Conservation (phyloP, 2,329 filamentous ascomycete genomes). For the Cordyceps pruinosa region DNA sequence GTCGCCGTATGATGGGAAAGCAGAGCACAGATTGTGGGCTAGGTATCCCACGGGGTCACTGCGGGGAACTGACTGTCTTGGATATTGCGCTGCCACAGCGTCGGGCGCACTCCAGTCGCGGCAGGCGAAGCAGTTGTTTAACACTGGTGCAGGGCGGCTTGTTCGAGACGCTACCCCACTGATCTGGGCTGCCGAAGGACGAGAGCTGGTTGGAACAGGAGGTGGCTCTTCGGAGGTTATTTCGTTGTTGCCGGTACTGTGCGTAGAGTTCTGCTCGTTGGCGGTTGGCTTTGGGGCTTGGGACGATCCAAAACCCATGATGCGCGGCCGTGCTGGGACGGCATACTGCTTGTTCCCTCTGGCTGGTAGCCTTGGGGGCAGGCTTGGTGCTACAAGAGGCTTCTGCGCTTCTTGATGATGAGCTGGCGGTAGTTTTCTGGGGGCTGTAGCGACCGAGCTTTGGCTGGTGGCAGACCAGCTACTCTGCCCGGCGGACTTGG, state of each 20-base stretch:
- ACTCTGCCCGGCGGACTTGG: constrained; percentile 40
- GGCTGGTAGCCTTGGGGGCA: constrained; percentile 46
- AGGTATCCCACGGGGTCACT: constrained; percentile 63
- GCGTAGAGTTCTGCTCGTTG: neutral
- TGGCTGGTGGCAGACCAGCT: constrained; percentile 43
- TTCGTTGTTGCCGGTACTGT: neutral
- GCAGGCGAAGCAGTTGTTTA: constrained; percentile 64
- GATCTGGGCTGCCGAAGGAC: constrained; percentile 46
- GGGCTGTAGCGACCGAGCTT: constrained; percentile 34
- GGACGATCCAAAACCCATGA: constrained; percentile 11
- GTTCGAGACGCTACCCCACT: constrained; percentile 33
- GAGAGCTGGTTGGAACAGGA: constrained; percentile 43
- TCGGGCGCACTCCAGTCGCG: constrained; percentile 84
- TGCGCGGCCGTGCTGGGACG: constrained; percentile 2
- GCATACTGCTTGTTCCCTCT: constrained; percentile 16
- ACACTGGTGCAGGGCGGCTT: constrained; percentile 20
- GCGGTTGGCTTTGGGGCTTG: constrained; percentile 13
- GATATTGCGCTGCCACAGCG: constrained; percentile 67
- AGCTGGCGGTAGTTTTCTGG: constrained; percentile 48
- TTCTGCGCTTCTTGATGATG: neutral
- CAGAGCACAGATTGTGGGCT: constrained; percentile 67
- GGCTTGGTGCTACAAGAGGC: constrained; percentile 25
- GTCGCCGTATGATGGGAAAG: constrained; percentile 76
- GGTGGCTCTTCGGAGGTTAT: constrained; percentile 14
- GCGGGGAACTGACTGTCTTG: constrained; percentile 61